phyloP scores from a whole-genome alignment of 2,329 filamentous ascomycete genomes.

The Elsinoe necatrix region DNA sequence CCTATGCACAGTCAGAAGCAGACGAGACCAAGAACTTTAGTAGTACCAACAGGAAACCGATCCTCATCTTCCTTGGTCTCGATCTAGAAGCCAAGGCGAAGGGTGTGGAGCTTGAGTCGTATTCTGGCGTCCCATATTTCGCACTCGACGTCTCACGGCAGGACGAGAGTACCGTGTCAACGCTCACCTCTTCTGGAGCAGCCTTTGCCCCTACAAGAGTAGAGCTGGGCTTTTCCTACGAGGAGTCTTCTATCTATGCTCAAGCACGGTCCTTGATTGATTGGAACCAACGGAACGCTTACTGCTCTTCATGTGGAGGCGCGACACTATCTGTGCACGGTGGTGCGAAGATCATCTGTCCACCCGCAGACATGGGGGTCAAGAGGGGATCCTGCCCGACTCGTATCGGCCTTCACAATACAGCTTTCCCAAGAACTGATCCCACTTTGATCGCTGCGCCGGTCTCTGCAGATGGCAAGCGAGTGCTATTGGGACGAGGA shows the following conservation, averaged over 20 bases:
- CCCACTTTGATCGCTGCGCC: conserved; percentile 22
- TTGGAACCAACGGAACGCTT: conserved; percentile 20
- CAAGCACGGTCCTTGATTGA: conserved; percentile 21
- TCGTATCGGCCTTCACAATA: conserved; percentile 22
- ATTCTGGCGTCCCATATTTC: conserved; percentile 21
- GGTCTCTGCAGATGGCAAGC: conserved; percentile 20
- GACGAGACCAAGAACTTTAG: conserved; percentile 19
- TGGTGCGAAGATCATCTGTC: conserved; percentile 22
- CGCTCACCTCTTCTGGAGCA: conserved; percentile 18
- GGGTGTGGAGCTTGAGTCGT: conserved; percentile 19
- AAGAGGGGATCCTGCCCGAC: conserved; percentile 19
- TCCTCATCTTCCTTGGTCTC: conserved; percentile 21
- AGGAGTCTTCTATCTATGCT: conserved; percentile 21
- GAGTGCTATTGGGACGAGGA: conserved; percentile 20
- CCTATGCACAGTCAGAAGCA: conserved; percentile 20
- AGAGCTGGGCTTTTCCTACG: conserved; percentile 19
- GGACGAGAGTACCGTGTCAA: not conserved
- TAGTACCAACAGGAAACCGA: conserved; percentile 19
- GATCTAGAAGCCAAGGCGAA: conserved; percentile 20
- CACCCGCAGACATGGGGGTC: conserved; percentile 20
- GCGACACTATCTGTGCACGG: conserved; percentile 20
- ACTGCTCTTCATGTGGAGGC: conserved; percentile 21
- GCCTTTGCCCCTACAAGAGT: conserved; percentile 20
- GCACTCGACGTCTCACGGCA: conserved; percentile 18
- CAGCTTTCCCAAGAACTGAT: conserved; percentile 22